Percentiles rank a stretch among this genome's conserved stretches.
These are phyloP conservation scores for Globisporangium polare DNA, from an alignment of 352 stramenopile species.

Conservation along the genomic window DNA sequence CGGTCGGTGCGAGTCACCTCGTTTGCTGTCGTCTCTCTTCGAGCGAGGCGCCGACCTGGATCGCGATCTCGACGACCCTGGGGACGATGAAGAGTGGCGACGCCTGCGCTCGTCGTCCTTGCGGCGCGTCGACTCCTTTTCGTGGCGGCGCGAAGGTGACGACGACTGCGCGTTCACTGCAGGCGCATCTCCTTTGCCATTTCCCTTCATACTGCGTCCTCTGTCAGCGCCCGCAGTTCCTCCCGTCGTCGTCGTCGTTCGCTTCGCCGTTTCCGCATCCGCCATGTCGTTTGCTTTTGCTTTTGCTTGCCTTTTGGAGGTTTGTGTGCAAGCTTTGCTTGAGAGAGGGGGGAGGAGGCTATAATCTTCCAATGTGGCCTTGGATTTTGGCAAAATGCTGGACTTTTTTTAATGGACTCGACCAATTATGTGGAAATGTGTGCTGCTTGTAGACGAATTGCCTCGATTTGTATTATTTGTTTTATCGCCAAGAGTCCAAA, in stretches of 20 bases:
- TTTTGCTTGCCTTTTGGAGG: not conserved
- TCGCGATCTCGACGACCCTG: slow-evolving; percentile 8
- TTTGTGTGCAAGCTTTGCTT: not conserved
- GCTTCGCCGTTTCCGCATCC: slow-evolving; percentile 5
- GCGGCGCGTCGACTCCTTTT: not conserved
- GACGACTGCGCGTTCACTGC: not conserved
- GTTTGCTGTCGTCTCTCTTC: slow-evolving; percentile 2
- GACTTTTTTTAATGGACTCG: too few species aligned
- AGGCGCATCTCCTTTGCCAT: not conserved
- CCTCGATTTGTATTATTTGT: too few species aligned
- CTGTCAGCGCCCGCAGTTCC: not conserved
- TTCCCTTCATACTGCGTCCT: not conserved
- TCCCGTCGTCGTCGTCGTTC: not conserved
- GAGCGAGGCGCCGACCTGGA: slow-evolving; percentile 25
- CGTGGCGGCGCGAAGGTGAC: not conserved
- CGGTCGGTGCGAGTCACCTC: not conserved
- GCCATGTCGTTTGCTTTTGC: not conserved
- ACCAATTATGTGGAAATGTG: too few species aligned
- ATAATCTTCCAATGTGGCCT: not conserved
- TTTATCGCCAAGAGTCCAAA: too few species aligned
- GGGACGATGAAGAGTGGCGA: not conserved
- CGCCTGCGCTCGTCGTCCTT: not conserved
- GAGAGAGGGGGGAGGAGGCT: not conserved
- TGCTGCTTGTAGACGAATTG: too few species aligned
- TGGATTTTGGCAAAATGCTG: not conserved